Conservation (phyloP, 768 basidiomycete species). For the Agaricus blazei region DNA sequence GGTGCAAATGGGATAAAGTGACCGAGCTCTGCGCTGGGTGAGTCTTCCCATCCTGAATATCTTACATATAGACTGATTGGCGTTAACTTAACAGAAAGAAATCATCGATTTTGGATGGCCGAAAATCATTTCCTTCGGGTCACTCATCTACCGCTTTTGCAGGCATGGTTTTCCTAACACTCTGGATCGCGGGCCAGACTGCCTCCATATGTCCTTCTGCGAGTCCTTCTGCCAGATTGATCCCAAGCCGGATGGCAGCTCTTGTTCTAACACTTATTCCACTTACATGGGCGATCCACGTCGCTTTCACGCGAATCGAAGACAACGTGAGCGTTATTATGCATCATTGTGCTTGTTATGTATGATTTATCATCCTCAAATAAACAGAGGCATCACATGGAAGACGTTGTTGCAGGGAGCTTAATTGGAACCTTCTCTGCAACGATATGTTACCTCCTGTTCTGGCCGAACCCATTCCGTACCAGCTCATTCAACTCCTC, state of each 20-base stretch:
- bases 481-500: conserved; percentile 27
- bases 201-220: conserved; percentile 39
- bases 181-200: conserved; percentile 63
- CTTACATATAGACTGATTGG: conserved; percentile 3
- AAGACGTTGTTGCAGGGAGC: conserved; percentile 63
- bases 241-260: conserved; percentile 42
- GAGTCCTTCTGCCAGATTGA: conserved; percentile 32
- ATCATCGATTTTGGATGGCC: conserved; percentile 38
- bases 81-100: conserved; percentile 22
- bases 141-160: conserved; percentile 65
- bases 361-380: conserved; percentile 3
- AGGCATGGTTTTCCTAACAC: conserved; percentile 57
- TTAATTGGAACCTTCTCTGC: conserved; percentile 51
- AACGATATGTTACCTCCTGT: conserved; percentile 48
- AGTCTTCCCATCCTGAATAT: not conserved
- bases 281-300: conserved; percentile 51
- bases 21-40: conserved; percentile 53
- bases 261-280: conserved; percentile 48
- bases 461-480: conserved; percentile 62
- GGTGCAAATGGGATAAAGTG: conserved; percentile 55
- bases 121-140: conserved; percentile 65
- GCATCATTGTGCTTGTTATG: not conserved
- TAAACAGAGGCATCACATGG: conserved; percentile 58
- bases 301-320: conserved; percentile 57
- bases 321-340: conserved; percentile 49